Evolutionary conservation across 371 early-diverging fungal species (phyloP), one percentile per base, ranked within the genome.

Genomic region (Smittium culicis): DNA sequence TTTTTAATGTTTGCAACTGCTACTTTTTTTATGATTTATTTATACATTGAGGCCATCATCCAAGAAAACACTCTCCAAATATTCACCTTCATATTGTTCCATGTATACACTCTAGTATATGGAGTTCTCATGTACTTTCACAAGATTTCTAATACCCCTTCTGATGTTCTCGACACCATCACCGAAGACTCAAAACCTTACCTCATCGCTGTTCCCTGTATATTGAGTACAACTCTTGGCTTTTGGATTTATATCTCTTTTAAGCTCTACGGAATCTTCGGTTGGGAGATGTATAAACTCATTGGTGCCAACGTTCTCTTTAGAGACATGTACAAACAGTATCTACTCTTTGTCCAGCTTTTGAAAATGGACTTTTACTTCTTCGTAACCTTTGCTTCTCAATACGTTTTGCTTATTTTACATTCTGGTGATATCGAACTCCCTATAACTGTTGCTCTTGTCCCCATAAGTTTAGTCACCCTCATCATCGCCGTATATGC

Each of bases 281-380:
- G 94, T 54, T 94, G 94, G 94, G 87, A 86, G 71, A 89, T 94
- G 35, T 94, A 92, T 78, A 93, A 93, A 75, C 85, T 88, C 76
- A 91, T 94, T 73, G 95, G 95, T 1, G 93, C 95, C 2, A 93
- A 93, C 73, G 80, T 91, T 64, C 77, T 80, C 34, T 91, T 92
- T 83, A 79, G 89, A 77, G 81, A 75, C 58, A 90, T 89, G 89
- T 93, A 88, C 75, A 85, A 90, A 60, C 79, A 80, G 66, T 94
- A 92, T 79, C 91, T 91, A 61, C 83, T 91, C 62, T 91, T 92
- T 68, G 75, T 94, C 75, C 85, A 90, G 77, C 73, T 93, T 25
- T 80, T 94, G 67, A 93, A 93, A 73, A 79, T 92, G 58, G 91
- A 92, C 74, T 77, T 92, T 66, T 93, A 93, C 73, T 89, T 92